Conservation (phyloP, 2,329 filamentous ascomycete genomes). For the Apiospora saccharicola region DNA sequence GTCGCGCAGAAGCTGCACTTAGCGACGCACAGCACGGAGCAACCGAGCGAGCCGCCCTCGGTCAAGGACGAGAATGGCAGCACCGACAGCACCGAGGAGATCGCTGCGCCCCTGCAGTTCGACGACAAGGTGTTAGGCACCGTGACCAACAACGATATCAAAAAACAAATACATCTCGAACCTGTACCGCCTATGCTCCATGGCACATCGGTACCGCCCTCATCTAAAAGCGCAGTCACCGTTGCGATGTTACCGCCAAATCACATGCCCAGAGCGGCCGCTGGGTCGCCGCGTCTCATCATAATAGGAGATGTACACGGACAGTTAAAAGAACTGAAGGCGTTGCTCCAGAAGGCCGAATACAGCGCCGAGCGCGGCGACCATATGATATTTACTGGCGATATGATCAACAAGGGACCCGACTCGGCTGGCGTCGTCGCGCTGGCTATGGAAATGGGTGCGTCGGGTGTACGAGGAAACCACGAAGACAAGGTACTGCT, state of each 20-base stretch:
- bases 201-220: slow-evolving; percentile 35
- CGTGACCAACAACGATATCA: slow-evolving; percentile 13
- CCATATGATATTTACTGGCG: slow-evolving; percentile 78
- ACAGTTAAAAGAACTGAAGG: slow-evolving; percentile 71
- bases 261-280: slow-evolving; percentile 34
- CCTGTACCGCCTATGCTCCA: slow-evolving; percentile 25
- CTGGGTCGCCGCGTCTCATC: slow-evolving; percentile 68
- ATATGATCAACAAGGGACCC: slow-evolving; percentile 87
- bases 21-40: background rate
- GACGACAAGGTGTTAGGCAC: background rate
- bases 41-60: background rate
- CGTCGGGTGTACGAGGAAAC: slow-evolving; percentile 88
- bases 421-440: slow-evolving; percentile 81
- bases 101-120: background rate
- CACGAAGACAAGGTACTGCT: slow-evolving; percentile 89
- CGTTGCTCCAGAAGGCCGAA: slow-evolving; percentile 69
- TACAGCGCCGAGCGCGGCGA: slow-evolving; percentile 69
- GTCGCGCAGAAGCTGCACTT: slow-evolving; percentile 21
- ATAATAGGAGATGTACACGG: slow-evolving; percentile 94
- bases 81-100: background rate
- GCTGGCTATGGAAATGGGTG: slow-evolving; percentile 74
- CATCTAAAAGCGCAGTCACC: slow-evolving; percentile 37
- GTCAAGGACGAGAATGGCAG: slow-evolving; percentile 11
- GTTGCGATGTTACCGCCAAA: slow-evolving; percentile 42
- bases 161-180: slow-evolving; percentile 20